phyloP scores from a whole-genome alignment of 202 grass and related monocot species.

The Setaria italica region DNA sequence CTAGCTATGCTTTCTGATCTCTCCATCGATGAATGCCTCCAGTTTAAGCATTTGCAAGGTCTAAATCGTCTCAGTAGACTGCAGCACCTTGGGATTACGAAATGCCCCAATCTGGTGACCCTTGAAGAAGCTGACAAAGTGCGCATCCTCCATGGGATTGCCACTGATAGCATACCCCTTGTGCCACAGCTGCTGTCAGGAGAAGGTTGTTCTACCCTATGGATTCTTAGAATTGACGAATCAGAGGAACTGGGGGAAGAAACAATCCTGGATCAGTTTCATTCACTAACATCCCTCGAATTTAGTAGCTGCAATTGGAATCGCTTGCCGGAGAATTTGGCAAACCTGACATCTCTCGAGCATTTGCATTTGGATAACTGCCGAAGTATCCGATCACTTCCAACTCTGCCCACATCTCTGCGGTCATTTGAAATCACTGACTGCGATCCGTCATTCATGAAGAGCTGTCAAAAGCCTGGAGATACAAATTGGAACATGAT shows the following conservation, averaged over 20 bases:
- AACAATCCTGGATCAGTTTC: neutral
- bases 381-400: neutral
- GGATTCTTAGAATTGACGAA: neutral
- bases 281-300: neutral
- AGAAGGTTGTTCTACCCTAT: neutral
- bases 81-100: neutral
- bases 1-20: neutral
- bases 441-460: neutral
- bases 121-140: neutral
- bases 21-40: neutral
- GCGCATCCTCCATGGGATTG: neutral
- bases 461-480: constrained; percentile 17
- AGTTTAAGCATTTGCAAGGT: neutral
- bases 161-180: constrained; percentile 7
- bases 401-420: neutral
- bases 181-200: neutral
- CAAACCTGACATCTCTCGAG: neutral
- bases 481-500: constrained; percentile 32
- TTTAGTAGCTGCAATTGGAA: neutral
- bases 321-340: neutral
- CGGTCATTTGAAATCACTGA: neutral
- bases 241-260: neutral
- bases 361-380: neutral
- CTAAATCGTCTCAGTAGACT: neutral
- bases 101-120: neutral